phyloP scores from a whole-genome alignment of 2,329 filamentous ascomycete genomes.

The Aschersonia sp. region DNA sequence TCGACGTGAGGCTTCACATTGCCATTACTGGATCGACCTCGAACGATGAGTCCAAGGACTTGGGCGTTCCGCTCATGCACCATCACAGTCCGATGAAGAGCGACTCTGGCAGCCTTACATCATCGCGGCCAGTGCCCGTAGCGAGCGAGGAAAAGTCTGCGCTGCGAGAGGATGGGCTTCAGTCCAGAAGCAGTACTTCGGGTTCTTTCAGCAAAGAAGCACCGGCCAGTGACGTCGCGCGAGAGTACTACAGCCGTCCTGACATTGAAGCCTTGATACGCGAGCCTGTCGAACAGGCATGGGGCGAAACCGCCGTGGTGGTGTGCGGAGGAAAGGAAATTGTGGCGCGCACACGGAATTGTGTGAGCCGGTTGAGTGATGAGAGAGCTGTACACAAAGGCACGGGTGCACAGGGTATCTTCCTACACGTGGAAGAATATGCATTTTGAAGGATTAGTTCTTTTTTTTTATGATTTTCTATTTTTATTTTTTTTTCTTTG shows the following conservation, averaged over 20 bases:
- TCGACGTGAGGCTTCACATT: conserved; percentile 37
- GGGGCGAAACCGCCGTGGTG: conserved; percentile 45
- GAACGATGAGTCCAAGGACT: conserved; percentile 3
- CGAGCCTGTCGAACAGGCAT: conserved; percentile 38
- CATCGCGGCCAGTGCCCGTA: neutral
- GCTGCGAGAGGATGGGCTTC: neutral
- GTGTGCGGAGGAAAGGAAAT: conserved; percentile 44
- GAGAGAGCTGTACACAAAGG: conserved; percentile 51
- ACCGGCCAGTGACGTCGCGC: conserved; percentile 18
- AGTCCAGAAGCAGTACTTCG: neutral
- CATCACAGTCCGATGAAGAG: neutral
- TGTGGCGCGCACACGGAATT: conserved; percentile 38
- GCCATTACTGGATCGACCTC: conserved; percentile 30
- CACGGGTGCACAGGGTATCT: conserved; percentile 47
- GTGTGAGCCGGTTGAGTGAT: conserved; percentile 40
- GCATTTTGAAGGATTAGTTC: conserved; percentile 24
- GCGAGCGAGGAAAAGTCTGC: neutral
- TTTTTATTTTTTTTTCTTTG: neutral
- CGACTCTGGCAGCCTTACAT: neutral
- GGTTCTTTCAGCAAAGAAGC: neutral
- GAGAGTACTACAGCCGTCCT: conserved; percentile 30
- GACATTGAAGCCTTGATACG: conserved; percentile 38
- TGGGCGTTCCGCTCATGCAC: neutral
- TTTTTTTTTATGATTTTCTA: neutral
- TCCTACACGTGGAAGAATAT: conserved; percentile 46